Percentiles rank a stretch among this genome's conserved stretches.
Evolutionary conservation across 176 grass and related monocot genomes (phyloP).

Genomic region (Eleusine indica): DNA sequence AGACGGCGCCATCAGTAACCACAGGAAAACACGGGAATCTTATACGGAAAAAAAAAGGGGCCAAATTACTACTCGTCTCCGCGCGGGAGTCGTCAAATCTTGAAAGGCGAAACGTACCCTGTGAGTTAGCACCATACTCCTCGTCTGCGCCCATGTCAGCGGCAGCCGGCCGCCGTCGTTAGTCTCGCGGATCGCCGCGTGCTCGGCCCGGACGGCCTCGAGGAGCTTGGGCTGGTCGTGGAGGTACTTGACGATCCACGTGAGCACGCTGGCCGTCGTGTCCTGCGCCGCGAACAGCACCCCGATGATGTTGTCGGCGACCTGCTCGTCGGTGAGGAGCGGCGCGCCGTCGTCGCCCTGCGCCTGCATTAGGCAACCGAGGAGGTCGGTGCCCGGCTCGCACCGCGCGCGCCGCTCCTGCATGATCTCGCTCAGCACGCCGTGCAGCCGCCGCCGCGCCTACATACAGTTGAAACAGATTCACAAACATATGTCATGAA

Average conservation of each 20-base stretch:
- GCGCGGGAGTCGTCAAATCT: not conserved
- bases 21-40: constrained; percentile 12
- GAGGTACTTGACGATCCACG: constrained; percentile 95
- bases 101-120: constrained; percentile 50
- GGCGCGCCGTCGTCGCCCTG: constrained; percentile 44
- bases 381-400: constrained; percentile 55
- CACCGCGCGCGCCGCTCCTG: constrained; percentile 54
- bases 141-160: constrained; percentile 76
- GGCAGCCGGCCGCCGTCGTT: constrained; percentile 60
- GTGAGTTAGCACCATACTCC: constrained; percentile 78
- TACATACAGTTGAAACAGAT: constrained; percentile 10
- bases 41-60: not conserved
- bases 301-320: constrained; percentile 93
- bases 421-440: constrained; percentile 77
- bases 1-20: constrained; percentile 38
- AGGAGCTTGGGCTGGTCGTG: constrained; percentile 75
- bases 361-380: constrained; percentile 73
- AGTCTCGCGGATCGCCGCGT: constrained; percentile 61
- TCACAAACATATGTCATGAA: not conserved
- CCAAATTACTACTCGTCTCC: not conserved
- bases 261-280: constrained; percentile 95
- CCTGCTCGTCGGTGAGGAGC: constrained; percentile 69
- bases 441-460: constrained; percentile 71
- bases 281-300: constrained; percentile 97
- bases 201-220: constrained; percentile 68